phyloP scores from a whole-genome alignment of 768 basidiomycete species.

The Mycena leptocephala region DNA sequence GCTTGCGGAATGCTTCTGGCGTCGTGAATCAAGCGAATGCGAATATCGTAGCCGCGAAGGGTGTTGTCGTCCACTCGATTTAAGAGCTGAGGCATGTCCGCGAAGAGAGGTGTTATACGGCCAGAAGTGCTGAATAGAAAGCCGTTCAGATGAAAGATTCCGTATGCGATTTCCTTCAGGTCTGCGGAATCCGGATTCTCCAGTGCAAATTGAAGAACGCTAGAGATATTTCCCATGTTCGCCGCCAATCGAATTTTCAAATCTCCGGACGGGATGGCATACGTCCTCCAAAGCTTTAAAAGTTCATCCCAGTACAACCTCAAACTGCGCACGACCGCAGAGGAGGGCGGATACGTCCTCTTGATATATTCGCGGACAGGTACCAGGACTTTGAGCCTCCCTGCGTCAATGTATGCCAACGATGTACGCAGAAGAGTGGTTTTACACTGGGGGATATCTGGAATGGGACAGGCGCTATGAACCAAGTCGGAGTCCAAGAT shows the following conservation, averaged over 20 bases:
- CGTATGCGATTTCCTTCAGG: not conserved
- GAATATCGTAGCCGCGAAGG: no score
- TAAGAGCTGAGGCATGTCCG: no score
- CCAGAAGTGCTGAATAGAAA: no score
- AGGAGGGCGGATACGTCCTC: not conserved
- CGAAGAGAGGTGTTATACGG: no score
- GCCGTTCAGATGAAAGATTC: not conserved
- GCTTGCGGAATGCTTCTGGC: no score
- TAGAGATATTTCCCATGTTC: no score
- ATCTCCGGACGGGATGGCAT: not conserved
- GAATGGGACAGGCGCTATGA: not conserved
- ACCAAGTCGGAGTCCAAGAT: not conserved
- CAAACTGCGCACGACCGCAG: not conserved
- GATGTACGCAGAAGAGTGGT: not conserved
- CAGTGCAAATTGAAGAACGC: not conserved
- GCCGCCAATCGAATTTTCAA: not conserved
- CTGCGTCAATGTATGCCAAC: conserved; percentile 4
- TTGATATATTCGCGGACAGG: conserved; percentile 1
- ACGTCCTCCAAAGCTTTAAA: not conserved
- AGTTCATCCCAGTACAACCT: not conserved
- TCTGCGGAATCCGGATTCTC: not conserved
- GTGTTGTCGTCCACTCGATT: no score
- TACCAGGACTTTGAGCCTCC: no score
- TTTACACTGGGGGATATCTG: not conserved
- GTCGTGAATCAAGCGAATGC: no score